Conservation (phyloP, 805 yeast genomes). For the Kazachstania africana region DNA sequence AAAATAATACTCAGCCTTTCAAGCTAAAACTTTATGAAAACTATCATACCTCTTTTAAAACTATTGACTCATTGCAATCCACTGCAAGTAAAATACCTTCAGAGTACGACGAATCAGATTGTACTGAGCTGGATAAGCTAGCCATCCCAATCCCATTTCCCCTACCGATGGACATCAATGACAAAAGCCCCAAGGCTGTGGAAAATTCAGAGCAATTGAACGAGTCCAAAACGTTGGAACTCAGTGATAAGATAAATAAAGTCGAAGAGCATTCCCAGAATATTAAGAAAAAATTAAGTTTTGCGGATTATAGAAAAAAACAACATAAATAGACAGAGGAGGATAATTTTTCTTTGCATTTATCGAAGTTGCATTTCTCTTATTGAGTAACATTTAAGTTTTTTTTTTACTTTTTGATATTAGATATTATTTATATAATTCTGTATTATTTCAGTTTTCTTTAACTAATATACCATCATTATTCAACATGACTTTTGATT, state of each 20-base stretch:
- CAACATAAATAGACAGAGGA: conserved; percentile 7
- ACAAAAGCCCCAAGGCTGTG: not conserved
- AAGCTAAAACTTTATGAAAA: no score
- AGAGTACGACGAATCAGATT: conserved; percentile 15
- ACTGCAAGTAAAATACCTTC: no score
- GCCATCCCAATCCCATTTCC: conserved; percentile 16
- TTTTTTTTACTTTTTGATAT: no score
- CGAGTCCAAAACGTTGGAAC: not conserved
- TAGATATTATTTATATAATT: no score
- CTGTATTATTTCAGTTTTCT: no score
- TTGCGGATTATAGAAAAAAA: conserved; percentile 29
- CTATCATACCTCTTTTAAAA: not conserved
- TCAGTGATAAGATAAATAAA: not conserved
- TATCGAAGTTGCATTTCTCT: no score
- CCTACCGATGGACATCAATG: no score
- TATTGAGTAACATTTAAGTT: no score
- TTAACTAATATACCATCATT: no score
- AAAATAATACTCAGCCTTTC: not conserved
- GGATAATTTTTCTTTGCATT: no score
- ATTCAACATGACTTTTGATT: no score
- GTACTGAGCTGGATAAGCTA: conserved; percentile 13
- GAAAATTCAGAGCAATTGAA: not conserved
- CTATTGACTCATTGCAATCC: no score
- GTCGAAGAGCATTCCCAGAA: not conserved
- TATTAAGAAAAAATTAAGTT: conserved; percentile 24